These are phyloP conservation scores for Pichia occidentalis DNA, from an alignment of 805 yeast species.

Conservation along the genomic window DNA sequence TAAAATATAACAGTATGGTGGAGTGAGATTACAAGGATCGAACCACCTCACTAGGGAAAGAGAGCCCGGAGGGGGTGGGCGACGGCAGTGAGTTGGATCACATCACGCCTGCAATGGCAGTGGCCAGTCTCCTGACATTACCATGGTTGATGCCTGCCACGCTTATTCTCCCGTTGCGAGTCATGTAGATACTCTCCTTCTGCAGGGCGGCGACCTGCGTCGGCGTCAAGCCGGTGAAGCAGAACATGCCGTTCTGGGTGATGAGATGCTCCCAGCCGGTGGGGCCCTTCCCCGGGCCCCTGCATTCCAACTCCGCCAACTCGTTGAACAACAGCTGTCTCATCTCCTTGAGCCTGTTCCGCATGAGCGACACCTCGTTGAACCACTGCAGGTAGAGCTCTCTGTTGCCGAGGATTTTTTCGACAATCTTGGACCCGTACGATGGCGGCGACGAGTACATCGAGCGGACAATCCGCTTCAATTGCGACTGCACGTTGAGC, in stretches of 20 bases:
- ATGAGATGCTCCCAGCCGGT: conserved; percentile 80
- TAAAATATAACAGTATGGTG: no score
- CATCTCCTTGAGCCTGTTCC: conserved; percentile 69
- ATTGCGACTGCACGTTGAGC: conserved; percentile 50
- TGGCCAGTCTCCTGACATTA: conserved; percentile 73
- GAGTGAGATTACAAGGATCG: no score
- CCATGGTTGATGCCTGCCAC: conserved; percentile 79
- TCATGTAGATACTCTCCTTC: conserved; percentile 72
- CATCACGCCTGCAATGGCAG: no score
- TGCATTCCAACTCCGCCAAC: conserved; percentile 33
- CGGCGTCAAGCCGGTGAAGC: conserved; percentile 73
- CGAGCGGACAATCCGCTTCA: conserved; percentile 78
- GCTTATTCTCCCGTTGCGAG: conserved; percentile 86
- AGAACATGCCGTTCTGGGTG: conserved; percentile 94
- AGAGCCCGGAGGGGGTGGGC: no score
- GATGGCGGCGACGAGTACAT: conserved; percentile 91
- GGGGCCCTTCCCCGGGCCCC: conserved; percentile 34
- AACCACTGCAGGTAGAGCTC: conserved; percentile 70
- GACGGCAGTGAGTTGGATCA: not conserved
- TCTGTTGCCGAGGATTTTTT: conserved; percentile 58
- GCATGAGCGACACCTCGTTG: conserved; percentile 70
- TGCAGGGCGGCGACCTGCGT: conserved; percentile 65
- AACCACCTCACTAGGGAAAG: no score
- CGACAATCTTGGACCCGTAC: conserved; percentile 88
- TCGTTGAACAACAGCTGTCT: conserved; percentile 57